Evolutionary conservation across 495 filamentous ascomycete species (phyloP).

Genomic region (Aspergillus nidulans): DNA sequence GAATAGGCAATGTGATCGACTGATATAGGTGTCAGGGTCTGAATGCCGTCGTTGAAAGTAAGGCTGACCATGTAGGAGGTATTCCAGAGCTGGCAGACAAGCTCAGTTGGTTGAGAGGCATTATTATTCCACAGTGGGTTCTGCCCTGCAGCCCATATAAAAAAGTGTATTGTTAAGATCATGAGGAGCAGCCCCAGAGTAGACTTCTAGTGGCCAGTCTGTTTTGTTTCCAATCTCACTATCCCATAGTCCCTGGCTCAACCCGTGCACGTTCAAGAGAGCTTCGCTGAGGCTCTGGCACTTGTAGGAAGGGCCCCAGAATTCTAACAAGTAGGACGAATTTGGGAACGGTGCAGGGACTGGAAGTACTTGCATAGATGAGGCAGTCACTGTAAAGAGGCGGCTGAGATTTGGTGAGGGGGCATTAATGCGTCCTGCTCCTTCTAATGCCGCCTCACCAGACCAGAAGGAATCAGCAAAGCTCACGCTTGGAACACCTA

Average conservation of each 20-base stretch:
- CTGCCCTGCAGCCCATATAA: neutral
- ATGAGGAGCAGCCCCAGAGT: neutral
- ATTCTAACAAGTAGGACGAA: neutral
- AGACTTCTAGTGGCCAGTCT: neutral
- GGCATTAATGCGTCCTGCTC: neutral
- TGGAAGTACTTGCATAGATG: neutral
- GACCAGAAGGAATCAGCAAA: neutral
- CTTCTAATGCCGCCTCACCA: neutral
- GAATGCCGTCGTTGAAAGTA: neutral
- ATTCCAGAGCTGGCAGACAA: neutral
- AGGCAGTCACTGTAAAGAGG: neutral
- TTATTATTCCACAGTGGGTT: neutral
- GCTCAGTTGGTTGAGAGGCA: neutral
- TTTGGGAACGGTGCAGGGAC: neutral
- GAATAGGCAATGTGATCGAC: neutral
- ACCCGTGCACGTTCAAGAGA: neutral
- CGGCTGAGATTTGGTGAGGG: neutral
- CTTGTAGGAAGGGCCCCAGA: neutral
- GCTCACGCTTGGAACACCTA: neutral
- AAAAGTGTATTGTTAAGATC: neutral
- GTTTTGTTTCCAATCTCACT: neutral
- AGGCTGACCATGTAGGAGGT: neutral
- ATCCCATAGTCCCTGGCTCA: neutral
- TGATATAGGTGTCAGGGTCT: neutral
- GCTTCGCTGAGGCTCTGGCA: neutral